A percentile compares a stretch with the other conserved stretches of the same genome.
These are phyloP conservation scores for Penicillium griseofulvum DNA, from an alignment of 2,329 filamentous ascomycete genomes.

Conservation along the genomic window DNA sequence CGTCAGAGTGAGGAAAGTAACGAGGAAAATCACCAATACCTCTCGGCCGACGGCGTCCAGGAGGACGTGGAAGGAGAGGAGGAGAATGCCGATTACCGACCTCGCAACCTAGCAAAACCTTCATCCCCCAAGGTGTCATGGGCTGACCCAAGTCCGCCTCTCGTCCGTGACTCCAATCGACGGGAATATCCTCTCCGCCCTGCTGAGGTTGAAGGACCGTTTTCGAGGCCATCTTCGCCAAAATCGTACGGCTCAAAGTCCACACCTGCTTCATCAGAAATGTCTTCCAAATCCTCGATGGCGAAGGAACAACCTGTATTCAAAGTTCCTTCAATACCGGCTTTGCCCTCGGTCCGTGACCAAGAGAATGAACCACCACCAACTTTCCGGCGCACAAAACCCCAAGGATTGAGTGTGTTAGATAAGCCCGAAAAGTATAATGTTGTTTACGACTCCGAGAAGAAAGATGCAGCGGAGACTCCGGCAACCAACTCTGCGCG, in stretches of 20 bases:
- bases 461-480: constrained; percentile 43
- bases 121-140: constrained; percentile 39
- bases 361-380: constrained; percentile 81
- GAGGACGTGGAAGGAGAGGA: constrained; percentile 31
- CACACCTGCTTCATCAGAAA: constrained; percentile 44
- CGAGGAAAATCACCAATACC: constrained; percentile 32
- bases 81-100: constrained; percentile 27
- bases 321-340: constrained; percentile 56
- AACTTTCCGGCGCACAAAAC: constrained; percentile 63
- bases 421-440: constrained; percentile 59
- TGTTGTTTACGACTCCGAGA: constrained; percentile 49
- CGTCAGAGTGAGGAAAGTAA: constrained; percentile 65
- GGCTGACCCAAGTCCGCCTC: constrained; percentile 34
- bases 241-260: constrained; percentile 37
- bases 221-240: constrained; percentile 36
- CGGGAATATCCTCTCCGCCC: constrained; percentile 20
- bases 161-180: constrained; percentile 23
- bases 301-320: constrained; percentile 55
- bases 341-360: constrained; percentile 64
- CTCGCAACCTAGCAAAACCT: constrained; percentile 23
- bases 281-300: constrained; percentile 41
- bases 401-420: constrained; percentile 53
- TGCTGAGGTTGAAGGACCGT: constrained; percentile 27
- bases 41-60: constrained; percentile 26
- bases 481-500: constrained; percentile 47